Base-by-base conservation (phyloP, 1,139 yeast genomes). In the Candida neerlandica region DNA sequence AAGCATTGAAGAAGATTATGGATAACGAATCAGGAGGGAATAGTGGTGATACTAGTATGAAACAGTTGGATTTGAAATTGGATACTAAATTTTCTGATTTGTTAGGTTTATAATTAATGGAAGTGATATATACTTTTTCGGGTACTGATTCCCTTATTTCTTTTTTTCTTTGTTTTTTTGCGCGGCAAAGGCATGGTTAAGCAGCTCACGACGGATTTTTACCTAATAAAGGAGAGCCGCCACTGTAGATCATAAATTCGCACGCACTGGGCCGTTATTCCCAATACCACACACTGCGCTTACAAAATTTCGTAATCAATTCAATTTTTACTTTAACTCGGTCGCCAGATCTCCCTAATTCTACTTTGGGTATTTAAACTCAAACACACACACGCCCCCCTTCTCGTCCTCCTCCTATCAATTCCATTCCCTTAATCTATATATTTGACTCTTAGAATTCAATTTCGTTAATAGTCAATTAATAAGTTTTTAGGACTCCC, bases 1-100 rank as follows among this genome's bases (percentile, higher is more conserved):
- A 44, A 15, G 18, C 47, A 4, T 37, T 49, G 14, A 23, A n/a
- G 21, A 44, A 44, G 14, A 49, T 46, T 3, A 38, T 34, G 40
- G 43, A 43, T 12, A 21, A 26, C 4, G 18, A 39, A 11, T 18
- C 30, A 15, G 41, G 15, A 12, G 9, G n/a, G 2, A 33, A 41
- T 12, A 34, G 14, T 21, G 39, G 43, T 11, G 37, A 16, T 26
- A 34, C 30, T 1, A 34, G 43, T 11, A 32, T 38, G 9, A 16
- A 32, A 35, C n/a, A 27, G 14, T 32, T 47, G 15, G 41, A 46
- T 23, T 5, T 23, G 4, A 46, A 39, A 23, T 37, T 52, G 10
- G 45, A 48, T 23, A 14, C 11, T 2, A 48, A 41, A 34, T 34
- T 51, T 14, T 27, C 45, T 1, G 32, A 44, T 11, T 7, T 44